phyloP scores from a whole-genome alignment of 2,329 filamentous ascomycete species.

The Mycosphaerella sp. region DNA sequence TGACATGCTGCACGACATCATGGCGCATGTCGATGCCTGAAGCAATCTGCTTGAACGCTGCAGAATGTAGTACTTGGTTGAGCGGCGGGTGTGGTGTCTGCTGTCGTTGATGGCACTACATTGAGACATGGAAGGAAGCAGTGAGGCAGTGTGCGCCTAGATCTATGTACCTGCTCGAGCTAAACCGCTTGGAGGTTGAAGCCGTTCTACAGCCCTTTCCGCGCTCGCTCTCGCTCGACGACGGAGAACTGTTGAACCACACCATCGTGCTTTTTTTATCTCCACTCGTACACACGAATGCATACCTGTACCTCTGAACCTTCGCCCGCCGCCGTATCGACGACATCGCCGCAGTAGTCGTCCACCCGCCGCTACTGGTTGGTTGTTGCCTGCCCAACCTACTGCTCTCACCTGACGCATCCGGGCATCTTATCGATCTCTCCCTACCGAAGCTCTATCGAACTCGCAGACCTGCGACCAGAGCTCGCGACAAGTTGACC shows the following conservation, averaged over 20 bases:
- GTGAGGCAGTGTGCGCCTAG: background rate
- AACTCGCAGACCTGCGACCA: background rate
- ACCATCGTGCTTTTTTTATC: background rate
- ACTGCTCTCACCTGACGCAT: background rate
- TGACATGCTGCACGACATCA: no score
- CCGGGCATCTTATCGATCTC: background rate
- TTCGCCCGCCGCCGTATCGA: background rate
- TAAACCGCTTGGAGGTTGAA: background rate
- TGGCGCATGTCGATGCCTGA: no score
- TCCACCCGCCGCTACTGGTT: background rate
- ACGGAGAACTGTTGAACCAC: background rate
- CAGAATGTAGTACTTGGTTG: no score
- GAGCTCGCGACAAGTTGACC: background rate
- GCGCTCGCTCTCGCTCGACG: background rate
- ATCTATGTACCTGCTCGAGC: background rate
- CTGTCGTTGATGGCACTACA: background rate
- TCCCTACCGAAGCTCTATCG: background rate
- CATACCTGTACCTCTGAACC: background rate
- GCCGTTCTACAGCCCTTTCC: no score
- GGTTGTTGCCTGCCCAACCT: background rate
- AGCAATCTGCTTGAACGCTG: no score
- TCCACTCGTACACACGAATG: background rate
- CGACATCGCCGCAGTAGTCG: background rate
- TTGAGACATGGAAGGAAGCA: constrained; percentile 6
- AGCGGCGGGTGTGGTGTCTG: no score